Evolutionary conservation across 257 asterid genomes (phyloP).

Genomic region (Solanum sejunctum): DNA sequence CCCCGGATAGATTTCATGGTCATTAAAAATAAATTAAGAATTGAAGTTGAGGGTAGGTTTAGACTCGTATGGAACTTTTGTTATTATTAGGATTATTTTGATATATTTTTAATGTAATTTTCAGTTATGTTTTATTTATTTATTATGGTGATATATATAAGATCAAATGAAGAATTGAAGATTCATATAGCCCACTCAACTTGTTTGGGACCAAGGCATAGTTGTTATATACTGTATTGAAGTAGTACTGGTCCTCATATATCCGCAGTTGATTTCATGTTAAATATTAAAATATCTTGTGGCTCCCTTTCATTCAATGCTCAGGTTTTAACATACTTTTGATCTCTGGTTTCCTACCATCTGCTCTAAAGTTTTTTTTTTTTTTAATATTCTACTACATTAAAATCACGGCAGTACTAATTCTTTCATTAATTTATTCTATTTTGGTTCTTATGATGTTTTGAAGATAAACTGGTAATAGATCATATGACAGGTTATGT

Average conservation of each 20-base stretch:
- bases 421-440: neutral
- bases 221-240: neutral
- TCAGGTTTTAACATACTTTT: neutral
- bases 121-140: neutral
- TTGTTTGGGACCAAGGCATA: neutral
- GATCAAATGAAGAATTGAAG: neutral
- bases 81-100: neutral
- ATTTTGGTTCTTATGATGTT: neutral
- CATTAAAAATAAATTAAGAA: neutral
- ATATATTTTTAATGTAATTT: neutral
- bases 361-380: neutral
- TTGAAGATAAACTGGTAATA: neutral
- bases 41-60: neutral
- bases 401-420: neutral
- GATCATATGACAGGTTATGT: conserved; percentile 5
- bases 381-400: neutral
- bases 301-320: neutral
- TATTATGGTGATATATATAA: neutral
- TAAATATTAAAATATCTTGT: neutral
- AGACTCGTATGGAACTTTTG: neutral
- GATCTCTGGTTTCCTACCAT: neutral
- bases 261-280: neutral
- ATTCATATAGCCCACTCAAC: neutral
- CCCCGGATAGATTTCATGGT: neutral
- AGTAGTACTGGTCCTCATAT: neutral